phyloP scores from a whole-genome alignment of 1,284 basidiomycete species.

The Leccinum solheimii region DNA sequence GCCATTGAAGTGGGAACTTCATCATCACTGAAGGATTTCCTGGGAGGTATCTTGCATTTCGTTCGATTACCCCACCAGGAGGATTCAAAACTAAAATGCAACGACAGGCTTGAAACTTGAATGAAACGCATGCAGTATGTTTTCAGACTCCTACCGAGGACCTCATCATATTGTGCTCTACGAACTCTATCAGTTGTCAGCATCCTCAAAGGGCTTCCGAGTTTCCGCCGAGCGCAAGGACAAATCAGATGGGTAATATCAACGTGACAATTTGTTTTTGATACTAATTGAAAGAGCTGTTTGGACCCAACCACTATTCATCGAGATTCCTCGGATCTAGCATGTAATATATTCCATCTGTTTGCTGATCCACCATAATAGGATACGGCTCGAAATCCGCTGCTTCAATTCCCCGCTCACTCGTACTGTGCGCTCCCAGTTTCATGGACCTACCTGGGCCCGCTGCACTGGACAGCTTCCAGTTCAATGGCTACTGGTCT shows the following conservation, averaged over 20 bases:
- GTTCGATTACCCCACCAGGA: neutral
- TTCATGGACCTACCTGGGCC: neutral
- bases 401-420: neutral
- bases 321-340: neutral
- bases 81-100: neutral
- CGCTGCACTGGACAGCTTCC: neutral
- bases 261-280: neutral
- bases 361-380: neutral
- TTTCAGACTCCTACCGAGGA: neutral
- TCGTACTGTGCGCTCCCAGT: neutral
- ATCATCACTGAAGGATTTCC: neutral
- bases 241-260: neutral
- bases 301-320: neutral
- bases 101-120: neutral
- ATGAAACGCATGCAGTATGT: neutral
- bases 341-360: neutral
- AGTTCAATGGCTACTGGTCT: slow-evolving; percentile 1
- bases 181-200: neutral
- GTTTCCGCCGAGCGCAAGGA: neutral
- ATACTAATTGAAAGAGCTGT: neutral
- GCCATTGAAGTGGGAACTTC: neutral
- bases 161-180: neutral
- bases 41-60: neutral
- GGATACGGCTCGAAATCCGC: neutral
- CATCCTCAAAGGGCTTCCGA: neutral